phyloP scores from a whole-genome alignment of 345 rosid genomes.

The Nasturtium officinale region DNA sequence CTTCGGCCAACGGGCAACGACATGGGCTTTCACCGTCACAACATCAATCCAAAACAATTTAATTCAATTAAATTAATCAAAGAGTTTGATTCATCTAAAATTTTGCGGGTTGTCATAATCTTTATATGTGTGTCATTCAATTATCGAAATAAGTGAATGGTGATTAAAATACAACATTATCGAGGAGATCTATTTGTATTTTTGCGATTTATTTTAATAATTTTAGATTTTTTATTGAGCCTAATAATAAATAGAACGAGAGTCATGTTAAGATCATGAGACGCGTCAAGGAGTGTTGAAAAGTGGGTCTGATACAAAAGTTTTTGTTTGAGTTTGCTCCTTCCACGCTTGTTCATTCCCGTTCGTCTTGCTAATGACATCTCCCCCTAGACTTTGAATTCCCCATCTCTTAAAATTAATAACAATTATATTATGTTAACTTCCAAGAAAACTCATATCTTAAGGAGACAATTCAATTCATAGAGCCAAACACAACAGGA shows the following conservation, averaged over 20 bases:
- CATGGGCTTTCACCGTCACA: too few species aligned
- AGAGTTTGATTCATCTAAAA: too few species aligned
- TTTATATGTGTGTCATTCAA: not conserved
- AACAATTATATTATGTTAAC: not conserved
- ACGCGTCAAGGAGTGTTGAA: slow-evolving; percentile 39
- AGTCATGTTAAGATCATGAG: slow-evolving; percentile 8
- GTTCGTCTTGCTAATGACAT: slow-evolving; percentile 36
- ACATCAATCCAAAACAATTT: not conserved
- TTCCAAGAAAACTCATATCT: slow-evolving; percentile 26
- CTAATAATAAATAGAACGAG: not conserved
- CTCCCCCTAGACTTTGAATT: slow-evolving; percentile 33
- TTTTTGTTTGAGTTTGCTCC: slow-evolving; percentile 35
- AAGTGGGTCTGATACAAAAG: not conserved
- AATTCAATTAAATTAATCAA: too few species aligned
- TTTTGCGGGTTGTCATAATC: not conserved
- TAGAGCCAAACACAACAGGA: not conserved
- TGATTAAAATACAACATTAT: not conserved
- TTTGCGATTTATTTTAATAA: not conserved
- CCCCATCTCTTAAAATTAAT: not conserved
- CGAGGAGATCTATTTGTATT: not conserved
- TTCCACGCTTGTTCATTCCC: slow-evolving; percentile 38
- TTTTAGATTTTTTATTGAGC: not conserved
- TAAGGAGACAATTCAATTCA: slow-evolving; percentile 14
- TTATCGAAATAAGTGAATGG: not conserved
- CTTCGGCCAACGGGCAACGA: too few species aligned